Evolutionary conservation across 305 asterid genomes (phyloP).

Genomic region (Caryopteris hybrid): DNA sequence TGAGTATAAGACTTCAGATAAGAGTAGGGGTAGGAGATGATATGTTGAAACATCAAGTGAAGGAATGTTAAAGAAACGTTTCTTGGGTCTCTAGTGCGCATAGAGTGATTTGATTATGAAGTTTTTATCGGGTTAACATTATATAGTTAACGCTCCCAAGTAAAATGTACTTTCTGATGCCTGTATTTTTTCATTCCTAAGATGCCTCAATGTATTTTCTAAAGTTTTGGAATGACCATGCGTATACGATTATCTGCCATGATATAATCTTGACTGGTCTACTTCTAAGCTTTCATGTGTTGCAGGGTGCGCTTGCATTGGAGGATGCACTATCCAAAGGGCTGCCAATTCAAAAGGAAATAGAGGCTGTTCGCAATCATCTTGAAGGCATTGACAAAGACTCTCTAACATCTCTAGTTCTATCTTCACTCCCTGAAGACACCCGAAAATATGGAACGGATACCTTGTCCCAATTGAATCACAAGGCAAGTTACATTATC

Average conservation of each 20-base stretch:
- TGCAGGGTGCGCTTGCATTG: constrained; percentile 83
- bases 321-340: constrained; percentile 92
- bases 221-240: constrained; percentile 2
- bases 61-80: not conserved
- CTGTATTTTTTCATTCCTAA: not conserved
- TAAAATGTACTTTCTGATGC: not conserved
- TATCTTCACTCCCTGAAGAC: constrained; percentile 88
- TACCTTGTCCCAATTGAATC: constrained; percentile 70
- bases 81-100: not conserved
- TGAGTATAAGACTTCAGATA: not conserved
- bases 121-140: not conserved
- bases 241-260: no score
- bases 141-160: not conserved
- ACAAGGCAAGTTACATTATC: constrained; percentile 57
- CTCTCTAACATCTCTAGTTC: constrained; percentile 58
- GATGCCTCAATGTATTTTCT: not conserved
- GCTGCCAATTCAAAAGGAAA: constrained; percentile 78
- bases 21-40: not conserved
- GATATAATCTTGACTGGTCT: constrained; percentile 1
- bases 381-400: constrained; percentile 72
- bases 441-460: constrained; percentile 61
- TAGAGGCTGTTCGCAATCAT: constrained; percentile 54
- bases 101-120: not conserved
- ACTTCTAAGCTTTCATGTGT: constrained; percentile 16
- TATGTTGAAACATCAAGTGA: constrained; percentile 6